phyloP scores from a whole-genome alignment of 148 eudicot genomes.

The Rhododendron simsii region DNA sequence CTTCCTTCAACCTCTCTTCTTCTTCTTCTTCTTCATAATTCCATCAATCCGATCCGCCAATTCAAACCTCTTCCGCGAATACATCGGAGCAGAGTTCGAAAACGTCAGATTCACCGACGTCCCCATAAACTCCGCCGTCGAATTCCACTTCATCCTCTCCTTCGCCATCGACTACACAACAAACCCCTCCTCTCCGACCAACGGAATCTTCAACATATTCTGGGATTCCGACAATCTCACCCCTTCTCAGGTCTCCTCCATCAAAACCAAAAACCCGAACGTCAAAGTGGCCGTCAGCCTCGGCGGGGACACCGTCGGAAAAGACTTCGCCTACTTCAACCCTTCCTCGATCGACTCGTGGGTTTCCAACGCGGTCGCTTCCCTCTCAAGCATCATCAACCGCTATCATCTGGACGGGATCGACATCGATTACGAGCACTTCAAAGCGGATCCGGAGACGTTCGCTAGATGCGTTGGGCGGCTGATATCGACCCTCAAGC shows the following conservation, averaged over 20 bases:
- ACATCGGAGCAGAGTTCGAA: constrained; percentile 20
- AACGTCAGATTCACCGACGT: constrained; percentile 13
- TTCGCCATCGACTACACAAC: constrained; percentile 21
- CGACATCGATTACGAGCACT: constrained; percentile 33
- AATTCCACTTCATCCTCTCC: constrained; percentile 25
- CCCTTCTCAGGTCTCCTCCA: constrained; percentile 16
- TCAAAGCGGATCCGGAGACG: constrained; percentile 9
- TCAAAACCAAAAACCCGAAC: constrained; percentile 17
- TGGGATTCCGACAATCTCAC: constrained; percentile 23
- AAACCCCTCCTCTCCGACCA: constrained; percentile 4
- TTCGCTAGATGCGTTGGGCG: constrained; percentile 28
- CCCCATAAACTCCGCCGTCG: constrained; percentile 17
- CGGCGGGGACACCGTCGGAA: constrained; percentile 26
- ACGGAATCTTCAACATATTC: constrained; percentile 24
- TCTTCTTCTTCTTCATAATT: neutral
- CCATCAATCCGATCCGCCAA: neutral
- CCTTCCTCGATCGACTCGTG: constrained; percentile 18
- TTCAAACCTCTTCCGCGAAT: constrained; percentile 15
- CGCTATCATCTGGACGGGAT: constrained; percentile 30
- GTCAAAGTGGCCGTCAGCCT: constrained; percentile 29
- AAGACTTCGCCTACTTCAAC: constrained; percentile 1
- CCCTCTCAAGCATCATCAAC: constrained; percentile 21
- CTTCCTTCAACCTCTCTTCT: neutral
- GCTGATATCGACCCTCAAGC: constrained; percentile 19
- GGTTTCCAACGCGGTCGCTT: constrained; percentile 30